Percentiles rank a stretch among this genome's conserved stretches.
phyloP scores from a whole-genome alignment of 345 rosid species.

The Sisymbrium altissimum region DNA sequence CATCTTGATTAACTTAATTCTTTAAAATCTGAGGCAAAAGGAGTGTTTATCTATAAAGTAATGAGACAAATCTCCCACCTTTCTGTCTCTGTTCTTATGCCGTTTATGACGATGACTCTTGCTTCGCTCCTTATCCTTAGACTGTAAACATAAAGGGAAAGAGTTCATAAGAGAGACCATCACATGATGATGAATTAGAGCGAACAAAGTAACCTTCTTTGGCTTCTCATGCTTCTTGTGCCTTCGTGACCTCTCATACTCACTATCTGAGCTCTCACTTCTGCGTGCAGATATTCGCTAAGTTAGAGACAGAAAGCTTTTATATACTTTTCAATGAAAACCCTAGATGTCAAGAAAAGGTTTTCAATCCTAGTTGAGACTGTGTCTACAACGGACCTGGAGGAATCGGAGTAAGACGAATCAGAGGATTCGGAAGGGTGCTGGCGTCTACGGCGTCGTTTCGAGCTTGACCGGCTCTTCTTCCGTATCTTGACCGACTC shows the following conservation, averaged over 20 bases:
- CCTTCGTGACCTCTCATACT: conserved; percentile 61
- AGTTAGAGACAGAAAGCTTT: too few species aligned
- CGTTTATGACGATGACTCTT: conserved; percentile 70
- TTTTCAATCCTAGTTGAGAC: too few species aligned
- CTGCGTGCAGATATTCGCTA: conserved; percentile 26
- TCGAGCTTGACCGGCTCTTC: conserved; percentile 51
- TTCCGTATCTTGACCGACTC: conserved; percentile 73
- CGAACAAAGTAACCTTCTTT: conserved; percentile 82
- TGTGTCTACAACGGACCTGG: conserved; percentile 50
- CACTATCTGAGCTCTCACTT: conserved; percentile 54
- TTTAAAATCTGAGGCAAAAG: not conserved
- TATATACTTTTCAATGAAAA: too few species aligned
- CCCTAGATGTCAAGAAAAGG: too few species aligned
- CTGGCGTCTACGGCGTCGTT: conserved; percentile 59
- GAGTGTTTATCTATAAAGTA: not conserved
- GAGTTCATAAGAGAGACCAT: not conserved
- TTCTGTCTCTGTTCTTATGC: conserved; percentile 66
- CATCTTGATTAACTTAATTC: not conserved
- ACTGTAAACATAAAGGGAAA: conserved; percentile 34
- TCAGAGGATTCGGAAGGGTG: conserved; percentile 47
- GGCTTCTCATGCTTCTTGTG: conserved; percentile 65
- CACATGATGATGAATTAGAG: not conserved
- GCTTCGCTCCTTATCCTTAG: conserved; percentile 68
- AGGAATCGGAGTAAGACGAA: conserved; percentile 54
- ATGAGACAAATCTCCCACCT: conserved; percentile 53